These are phyloP conservation scores for Bothriochloa decipiens DNA, from an alignment of 176 grass and related monocot genomes.

Conservation along the genomic window DNA sequence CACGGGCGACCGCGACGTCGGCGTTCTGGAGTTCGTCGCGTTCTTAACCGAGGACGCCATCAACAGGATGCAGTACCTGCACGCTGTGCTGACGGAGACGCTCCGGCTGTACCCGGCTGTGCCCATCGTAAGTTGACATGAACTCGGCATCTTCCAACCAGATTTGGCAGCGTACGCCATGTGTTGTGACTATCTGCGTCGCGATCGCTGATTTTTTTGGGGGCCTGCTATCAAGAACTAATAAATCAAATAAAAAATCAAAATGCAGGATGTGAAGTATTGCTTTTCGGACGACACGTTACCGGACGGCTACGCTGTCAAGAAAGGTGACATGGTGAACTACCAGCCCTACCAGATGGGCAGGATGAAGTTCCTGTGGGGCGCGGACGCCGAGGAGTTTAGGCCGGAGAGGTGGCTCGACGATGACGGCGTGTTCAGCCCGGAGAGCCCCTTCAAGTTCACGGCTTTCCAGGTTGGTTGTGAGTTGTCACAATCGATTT, in stretches of 20 bases:
- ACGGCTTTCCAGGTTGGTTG: constrained; percentile 70
- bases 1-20: constrained; percentile 30
- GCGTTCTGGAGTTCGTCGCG: constrained; percentile 25
- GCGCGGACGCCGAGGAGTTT: constrained; percentile 73
- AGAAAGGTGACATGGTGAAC: constrained; percentile 73
- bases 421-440: constrained; percentile 54
- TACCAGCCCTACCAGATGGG: constrained; percentile 88
- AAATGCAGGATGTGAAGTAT: constrained; percentile 61
- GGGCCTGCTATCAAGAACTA: too few species aligned
- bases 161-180: too few species aligned
- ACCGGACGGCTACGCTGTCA: constrained; percentile 63
- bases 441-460: constrained; percentile 78
- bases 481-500: not conserved
- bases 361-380: constrained; percentile 86
- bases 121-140: constrained; percentile 53
- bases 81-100: constrained; percentile 73
- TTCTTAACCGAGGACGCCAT: constrained; percentile 59
- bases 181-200: not conserved
- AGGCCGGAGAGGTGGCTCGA: constrained; percentile 83
- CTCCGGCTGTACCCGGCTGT: constrained; percentile 72
- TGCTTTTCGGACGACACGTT: constrained; percentile 76
- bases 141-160: too few species aligned
- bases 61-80: constrained; percentile 74
- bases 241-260: too few species aligned
- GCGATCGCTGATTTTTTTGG: too few species aligned